A percentile compares a stretch with the other conserved stretches of the same genome.
phyloP scores from a whole-genome alignment of 495 filamentous ascomycete genomes.

The Xylaria longipes region DNA sequence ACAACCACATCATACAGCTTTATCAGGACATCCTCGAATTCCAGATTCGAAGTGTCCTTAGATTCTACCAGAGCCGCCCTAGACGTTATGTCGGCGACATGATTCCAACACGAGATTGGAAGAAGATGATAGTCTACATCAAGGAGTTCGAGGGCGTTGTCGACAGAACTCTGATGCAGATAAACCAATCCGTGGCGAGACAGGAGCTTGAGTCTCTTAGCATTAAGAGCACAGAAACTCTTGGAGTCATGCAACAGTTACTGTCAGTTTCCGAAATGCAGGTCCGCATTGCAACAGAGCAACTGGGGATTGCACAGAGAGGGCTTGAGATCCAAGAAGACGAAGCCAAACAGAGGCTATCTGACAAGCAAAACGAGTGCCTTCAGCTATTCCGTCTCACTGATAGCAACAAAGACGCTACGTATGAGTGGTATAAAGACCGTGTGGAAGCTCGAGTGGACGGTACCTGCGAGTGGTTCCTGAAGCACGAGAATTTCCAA shows the following conservation, averaged over 20 bases:
- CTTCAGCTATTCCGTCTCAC: constrained; percentile 43
- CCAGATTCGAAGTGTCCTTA: constrained; percentile 35
- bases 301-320: constrained; percentile 23
- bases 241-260: neutral
- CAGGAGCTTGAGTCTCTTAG: constrained; percentile 10
- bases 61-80: constrained; percentile 28
- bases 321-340: constrained; percentile 26
- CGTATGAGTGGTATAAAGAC: constrained; percentile 51
- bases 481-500: constrained; percentile 40
- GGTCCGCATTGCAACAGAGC: constrained; percentile 3
- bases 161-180: constrained; percentile 5
- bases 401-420: constrained; percentile 24
- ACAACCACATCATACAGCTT: constrained; percentile 29
- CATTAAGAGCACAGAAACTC: neutral
- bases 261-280: neutral
- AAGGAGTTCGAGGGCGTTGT: constrained; percentile 1
- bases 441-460: constrained; percentile 41
- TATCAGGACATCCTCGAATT: constrained; percentile 39
- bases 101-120: constrained; percentile 16
- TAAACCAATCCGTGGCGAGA: neutral
- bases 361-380: constrained; percentile 39
- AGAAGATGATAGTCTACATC: neutral
- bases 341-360: constrained; percentile 22
- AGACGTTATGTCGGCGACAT: constrained; percentile 9
- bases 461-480: constrained; percentile 54